Conservation (phyloP, 1,284 basidiomycete species). For the Ustilago vetiveriae region DNA sequence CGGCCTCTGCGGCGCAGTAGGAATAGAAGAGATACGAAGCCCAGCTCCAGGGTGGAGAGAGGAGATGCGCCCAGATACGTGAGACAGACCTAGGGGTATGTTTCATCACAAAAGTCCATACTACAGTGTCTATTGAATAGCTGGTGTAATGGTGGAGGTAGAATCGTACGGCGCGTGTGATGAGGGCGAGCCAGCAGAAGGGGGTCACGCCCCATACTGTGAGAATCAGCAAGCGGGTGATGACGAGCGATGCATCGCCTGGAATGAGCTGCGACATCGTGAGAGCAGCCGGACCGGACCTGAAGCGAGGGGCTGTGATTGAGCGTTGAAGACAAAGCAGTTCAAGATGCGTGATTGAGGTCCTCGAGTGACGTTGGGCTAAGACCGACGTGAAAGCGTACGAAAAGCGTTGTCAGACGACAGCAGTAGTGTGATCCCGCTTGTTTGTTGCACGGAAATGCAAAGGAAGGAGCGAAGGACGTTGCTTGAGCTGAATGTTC, state of each 20-base stretch:
- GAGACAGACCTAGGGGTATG: conserved; percentile 10
- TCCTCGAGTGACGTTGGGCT: no score
- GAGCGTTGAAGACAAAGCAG: neutral
- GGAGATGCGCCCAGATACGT: neutral
- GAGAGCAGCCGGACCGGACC: neutral
- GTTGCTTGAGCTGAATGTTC: no score
- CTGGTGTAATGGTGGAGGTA: conserved; percentile 8
- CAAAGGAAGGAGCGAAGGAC: no score
- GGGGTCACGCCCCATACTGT: conserved; percentile 56
- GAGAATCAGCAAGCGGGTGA: conserved; percentile 45
- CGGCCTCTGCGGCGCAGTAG: conserved; percentile 41
- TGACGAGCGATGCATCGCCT: conserved; percentile 45
- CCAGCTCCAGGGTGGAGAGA: conserved; percentile 20
- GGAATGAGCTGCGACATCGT: conserved; percentile 43
- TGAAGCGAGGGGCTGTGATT: neutral
- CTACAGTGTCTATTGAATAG: conserved; percentile 10
- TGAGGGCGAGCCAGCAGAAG: conserved; percentile 47
- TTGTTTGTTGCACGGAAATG: no score
- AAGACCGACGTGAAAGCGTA: no score
- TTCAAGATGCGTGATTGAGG: neutral
- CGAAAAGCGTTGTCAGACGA: no score
- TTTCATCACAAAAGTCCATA: conserved; percentile 8
- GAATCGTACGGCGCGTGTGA: conserved; percentile 15
- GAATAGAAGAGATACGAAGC: conserved; percentile 23
- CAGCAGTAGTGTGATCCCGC: no score